A percentile compares a stretch with the other conserved stretches of the same genome.
Evolutionary conservation across 306 rosid species (phyloP).

Genomic region (barrel medic (Medicago truncatula)): MtrunA17r5.0-ANR NC_053048.1:48870501-48871000

Average conservation of each 20-base stretch:
- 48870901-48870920: conserved; percentile 61
- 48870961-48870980: conserved; percentile 65
- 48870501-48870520: conserved; percentile 60
- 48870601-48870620: conserved; percentile 45
- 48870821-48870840: conserved; percentile 58
- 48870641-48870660: conserved; percentile 53
- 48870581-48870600: conserved; percentile 59
- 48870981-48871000: conserved; percentile 67
- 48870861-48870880: conserved; percentile 65
- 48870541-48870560: conserved; percentile 60
- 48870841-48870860: conserved; percentile 61
- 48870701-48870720: conserved; percentile 65
- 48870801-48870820: conserved; percentile 57
- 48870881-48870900: conserved; percentile 65
- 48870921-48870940: conserved; percentile 74
- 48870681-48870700: conserved; percentile 70
- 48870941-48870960: conserved; percentile 67
- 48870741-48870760: conserved; percentile 59
- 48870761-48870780: conserved; percentile 63
- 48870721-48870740: conserved; percentile 56
- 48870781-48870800: conserved; percentile 68
- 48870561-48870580: conserved; percentile 60
- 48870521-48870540: conserved; percentile 60
- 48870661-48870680: conserved; percentile 58
- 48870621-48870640: conserved; percentile 46